Evolutionary conservation across 2,329 filamentous ascomycete species (phyloP), one percentile per base, ranked within the genome.

Genomic region (Cladobotryum protrusum): DNA sequence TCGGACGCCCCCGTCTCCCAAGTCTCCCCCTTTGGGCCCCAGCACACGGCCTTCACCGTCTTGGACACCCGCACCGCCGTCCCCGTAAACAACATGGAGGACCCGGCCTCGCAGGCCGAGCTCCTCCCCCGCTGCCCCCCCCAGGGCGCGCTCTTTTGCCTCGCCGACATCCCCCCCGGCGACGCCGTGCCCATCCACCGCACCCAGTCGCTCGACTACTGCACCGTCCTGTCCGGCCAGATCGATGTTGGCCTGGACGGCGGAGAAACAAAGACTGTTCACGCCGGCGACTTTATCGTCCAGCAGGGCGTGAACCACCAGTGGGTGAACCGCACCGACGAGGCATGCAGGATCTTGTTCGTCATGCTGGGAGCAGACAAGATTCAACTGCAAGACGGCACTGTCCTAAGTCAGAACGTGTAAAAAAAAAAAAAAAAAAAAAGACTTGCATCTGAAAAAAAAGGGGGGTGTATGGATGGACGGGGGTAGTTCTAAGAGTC

Each of bases 231-330:
- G 7, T 59, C 63, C 7, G 72, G 72, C 2, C 62, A 65, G 48
- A 64, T 74, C 5, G 67, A 69, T 4, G 54, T 72, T n/a, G 56
- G 50, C 5, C 62, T 75, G 1, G 72, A 74, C 51, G 58, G 61
- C 3, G 71, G 71, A 5, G 69, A 71, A 58, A 70, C 3, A 6
- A 29, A 61, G 52, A 62, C 59, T 4, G 20, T 73, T 2, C 52
- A 52, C 24, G 56, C 58, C 2, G 71, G 71, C 11, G 71, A 75
- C 40, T 55, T 67, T n/a, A 59, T 72, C 33, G 61, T 74, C 0
- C 67, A 73, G 57, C 60, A 68, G 37, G 73, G 73, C 0, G 65
- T 63, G 8, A 73, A 69, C 48, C 74, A 77, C 57, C 58, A 61
- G 11, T 77, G 73, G 71, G 57, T 64, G 14, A 75, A 76, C 50